A percentile compares a stretch with the other conserved stretches of the same genome.
These are phyloP conservation scores for Penicillium sp. DNA, from an alignment of 2,329 filamentous ascomycete species.

Conservation along the genomic window DNA sequence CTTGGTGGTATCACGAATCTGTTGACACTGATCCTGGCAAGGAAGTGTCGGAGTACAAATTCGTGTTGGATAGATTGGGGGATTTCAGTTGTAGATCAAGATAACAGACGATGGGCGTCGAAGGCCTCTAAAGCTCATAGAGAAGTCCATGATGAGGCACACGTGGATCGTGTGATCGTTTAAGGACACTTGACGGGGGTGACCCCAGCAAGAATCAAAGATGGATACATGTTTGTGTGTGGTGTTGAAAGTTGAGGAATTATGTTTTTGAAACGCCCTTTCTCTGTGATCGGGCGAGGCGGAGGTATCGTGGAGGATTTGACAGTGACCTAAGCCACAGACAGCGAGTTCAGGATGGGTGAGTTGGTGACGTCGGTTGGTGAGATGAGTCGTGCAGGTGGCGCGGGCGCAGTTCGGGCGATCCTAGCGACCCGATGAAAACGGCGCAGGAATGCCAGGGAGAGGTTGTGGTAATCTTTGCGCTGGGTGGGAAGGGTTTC, in stretches of 20 bases:
- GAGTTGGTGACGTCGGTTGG: constrained; percentile 4
- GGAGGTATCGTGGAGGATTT: neutral
- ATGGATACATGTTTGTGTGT: constrained; percentile 26
- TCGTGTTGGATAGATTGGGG: constrained; percentile 2
- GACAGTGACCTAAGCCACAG: no score
- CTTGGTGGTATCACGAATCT: neutral
- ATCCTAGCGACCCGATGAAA: neutral
- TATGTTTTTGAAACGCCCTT: neutral
- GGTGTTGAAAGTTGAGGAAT: constrained; percentile 2
- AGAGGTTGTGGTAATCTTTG: neutral
- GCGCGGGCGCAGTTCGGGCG: neutral
- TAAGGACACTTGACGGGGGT: constrained; percentile 30
- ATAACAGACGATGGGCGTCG: constrained; percentile 26
- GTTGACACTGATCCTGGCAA: neutral
- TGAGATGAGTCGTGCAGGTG: neutral
- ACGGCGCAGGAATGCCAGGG: neutral
- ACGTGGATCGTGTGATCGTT: constrained; percentile 23
- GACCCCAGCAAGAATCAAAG: constrained; percentile 23
- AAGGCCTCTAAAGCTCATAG: constrained; percentile 31
- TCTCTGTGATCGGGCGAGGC: constrained; percentile 1
- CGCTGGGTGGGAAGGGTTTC: neutral
- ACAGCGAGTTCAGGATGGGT: neutral
- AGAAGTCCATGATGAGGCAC: constrained; percentile 33
- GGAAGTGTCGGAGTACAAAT: neutral
- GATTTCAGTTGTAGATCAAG: constrained; percentile 11